A percentile compares a stretch with the other conserved stretches of the same genome.
Evolutionary conservation across 208 protist species (phyloP).

Genomic region (Crithidia brevicula): DNA sequence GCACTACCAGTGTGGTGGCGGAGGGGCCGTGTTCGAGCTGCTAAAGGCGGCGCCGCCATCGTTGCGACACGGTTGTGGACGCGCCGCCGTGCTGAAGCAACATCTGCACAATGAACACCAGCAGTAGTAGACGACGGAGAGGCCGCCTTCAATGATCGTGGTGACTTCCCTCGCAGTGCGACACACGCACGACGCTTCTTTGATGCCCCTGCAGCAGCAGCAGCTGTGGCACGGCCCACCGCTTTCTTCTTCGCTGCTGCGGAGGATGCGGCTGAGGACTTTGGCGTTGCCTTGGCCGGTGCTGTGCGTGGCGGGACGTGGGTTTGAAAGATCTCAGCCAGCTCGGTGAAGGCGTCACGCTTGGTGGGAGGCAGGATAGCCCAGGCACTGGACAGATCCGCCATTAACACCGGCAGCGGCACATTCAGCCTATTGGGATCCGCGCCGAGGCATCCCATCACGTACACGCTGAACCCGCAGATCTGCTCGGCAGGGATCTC

Average conservation of each 20-base stretch:
- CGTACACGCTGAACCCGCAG: constrained; percentile 75
- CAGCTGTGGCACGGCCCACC: too few relatives aligned
- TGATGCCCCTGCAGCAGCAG: too few relatives aligned
- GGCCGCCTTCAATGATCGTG: too few relatives aligned
- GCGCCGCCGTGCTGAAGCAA: too few relatives aligned
- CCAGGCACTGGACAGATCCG: constrained; percentile 74
- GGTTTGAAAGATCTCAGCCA: constrained; percentile 40
- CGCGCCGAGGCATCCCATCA: constrained; percentile 56
- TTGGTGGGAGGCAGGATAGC: constrained; percentile 63
- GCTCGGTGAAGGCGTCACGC: constrained; percentile 50
- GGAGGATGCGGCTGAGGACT: background rate
- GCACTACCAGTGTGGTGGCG: too few relatives aligned
- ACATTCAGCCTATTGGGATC: constrained; percentile 50
- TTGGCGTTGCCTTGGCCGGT: background rate
- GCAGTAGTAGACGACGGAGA: too few relatives aligned
- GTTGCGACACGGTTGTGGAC: too few relatives aligned
- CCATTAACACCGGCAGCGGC: constrained; percentile 54
- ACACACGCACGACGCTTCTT: too few relatives aligned
- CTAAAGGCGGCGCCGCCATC: too few relatives aligned
- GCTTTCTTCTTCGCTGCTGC: background rate
- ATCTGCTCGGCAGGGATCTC: constrained; percentile 54
- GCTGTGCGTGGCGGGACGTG: constrained; percentile 17
- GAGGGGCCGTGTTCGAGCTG: too few relatives aligned
- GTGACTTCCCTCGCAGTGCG: too few relatives aligned
- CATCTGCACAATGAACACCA: too few relatives aligned